A percentile compares a stretch with the other conserved stretches of the same genome.
Evolutionary conservation across 163 green algal species (phyloP).

Genomic region (Scenedesmus sp.): DNA sequence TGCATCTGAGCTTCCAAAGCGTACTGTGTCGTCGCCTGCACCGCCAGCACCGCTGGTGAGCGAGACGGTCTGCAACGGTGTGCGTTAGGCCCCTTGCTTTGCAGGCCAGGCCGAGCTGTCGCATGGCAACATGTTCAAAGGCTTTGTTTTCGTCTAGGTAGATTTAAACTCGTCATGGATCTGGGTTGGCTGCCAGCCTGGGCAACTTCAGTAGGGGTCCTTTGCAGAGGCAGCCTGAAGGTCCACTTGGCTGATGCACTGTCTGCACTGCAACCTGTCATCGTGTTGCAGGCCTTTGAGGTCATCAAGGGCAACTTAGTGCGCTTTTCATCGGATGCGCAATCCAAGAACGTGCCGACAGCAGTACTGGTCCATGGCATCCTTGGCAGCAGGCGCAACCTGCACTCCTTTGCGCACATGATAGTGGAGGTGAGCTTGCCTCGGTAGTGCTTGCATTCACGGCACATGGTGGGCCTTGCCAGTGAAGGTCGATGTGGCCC

Average conservation of each 20-base stretch:
- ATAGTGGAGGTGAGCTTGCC: slow-evolving; percentile 78
- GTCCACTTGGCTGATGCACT: background rate
- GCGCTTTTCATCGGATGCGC: slow-evolving; percentile 21
- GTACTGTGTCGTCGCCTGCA: slow-evolving; percentile 23
- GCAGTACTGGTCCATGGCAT: slow-evolving; percentile 96
- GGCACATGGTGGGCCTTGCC: background rate
- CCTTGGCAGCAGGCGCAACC: slow-evolving; percentile 88
- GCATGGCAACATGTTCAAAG: background rate
- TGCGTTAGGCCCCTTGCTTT: background rate
- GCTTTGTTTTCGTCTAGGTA: background rate
- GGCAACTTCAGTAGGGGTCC: background rate
- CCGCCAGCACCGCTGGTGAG: slow-evolving; percentile 24
- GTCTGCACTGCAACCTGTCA: background rate
- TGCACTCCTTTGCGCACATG: slow-evolving; percentile 85
- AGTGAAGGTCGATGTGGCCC: background rate
- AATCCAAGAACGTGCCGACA: slow-evolving; percentile 72
- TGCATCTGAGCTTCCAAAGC: slow-evolving; percentile 31
- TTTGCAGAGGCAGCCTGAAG: background rate
- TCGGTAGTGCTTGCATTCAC: background rate
- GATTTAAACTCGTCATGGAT: background rate
- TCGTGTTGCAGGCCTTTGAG: slow-evolving; percentile 65
- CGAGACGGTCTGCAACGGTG: background rate
- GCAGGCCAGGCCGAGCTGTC: background rate
- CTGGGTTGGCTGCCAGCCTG: background rate
- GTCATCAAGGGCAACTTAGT: slow-evolving; percentile 81